Base-by-base conservation (phyloP, 2,329 filamentous ascomycete genomes). In the Pseudophaeomoniella oleicola region DNA sequence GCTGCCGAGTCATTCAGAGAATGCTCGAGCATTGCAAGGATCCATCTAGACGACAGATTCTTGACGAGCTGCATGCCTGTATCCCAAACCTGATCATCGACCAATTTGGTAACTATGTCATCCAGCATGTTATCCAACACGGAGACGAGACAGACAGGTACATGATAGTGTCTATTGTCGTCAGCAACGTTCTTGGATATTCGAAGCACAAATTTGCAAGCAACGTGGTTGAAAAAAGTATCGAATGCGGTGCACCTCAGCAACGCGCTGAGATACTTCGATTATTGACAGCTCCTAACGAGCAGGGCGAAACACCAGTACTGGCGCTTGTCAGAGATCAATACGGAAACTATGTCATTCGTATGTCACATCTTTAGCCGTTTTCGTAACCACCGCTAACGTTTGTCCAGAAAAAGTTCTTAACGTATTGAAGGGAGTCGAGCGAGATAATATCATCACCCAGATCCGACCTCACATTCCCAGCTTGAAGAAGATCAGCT, bases 181-280 rank as follows among this genome's bases (percentile, higher is more conserved):
- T 78, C 44, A 66, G 67, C 10, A 73, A 85, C 39, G 64, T 94
- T 2, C 59, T 94, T 29, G 62, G 64, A 1, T 78, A 85, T 48
- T 94, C 86, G 16, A 94, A 86, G 64, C 85, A 96, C 63, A 98
- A 98, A 55, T 92, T 84, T 51, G 88, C 90, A 1, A 94, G 87
- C 51, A 96, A 98, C 49, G 88, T 98, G 2, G 88, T 98, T 1
- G 90, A 98, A 59, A 88, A 85, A 58, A 93, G 86, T 53, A 79
- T 96, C 41, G 67, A 80, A 38, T 72, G 69, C 46, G 84, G 83
- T 14, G 74, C 74, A 1, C 63, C 71, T 14, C 66, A 77, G 35
- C 81, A 93, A 53, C 76, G 81, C 36, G 69, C 66, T 19, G 67
- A 69, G 19, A 85, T 94, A 40, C 71, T 82, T 37, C 63, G 65